Conservation (phyloP, 78 protist genomes). For the Dictyostelium purpureum region DNA sequence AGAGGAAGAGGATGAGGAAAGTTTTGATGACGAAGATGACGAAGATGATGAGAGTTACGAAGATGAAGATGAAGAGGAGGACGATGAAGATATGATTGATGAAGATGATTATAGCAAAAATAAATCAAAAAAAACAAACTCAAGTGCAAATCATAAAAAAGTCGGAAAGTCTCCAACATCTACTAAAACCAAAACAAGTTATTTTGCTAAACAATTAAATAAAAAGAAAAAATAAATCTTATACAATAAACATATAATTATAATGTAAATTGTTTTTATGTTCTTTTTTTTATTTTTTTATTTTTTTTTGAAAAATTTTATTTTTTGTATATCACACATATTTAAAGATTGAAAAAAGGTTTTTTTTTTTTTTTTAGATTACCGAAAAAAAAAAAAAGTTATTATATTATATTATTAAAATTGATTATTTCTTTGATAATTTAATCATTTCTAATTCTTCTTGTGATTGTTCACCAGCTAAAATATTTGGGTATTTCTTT, state of each 20-base stretch:
- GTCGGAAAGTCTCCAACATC: too few relatives aligned
- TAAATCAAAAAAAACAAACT: too few relatives aligned
- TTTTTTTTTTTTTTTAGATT: too few relatives aligned
- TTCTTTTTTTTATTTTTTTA: neutral
- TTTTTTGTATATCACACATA: too few relatives aligned
- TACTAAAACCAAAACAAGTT: too few relatives aligned
- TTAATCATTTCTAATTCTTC: conserved; percentile 67
- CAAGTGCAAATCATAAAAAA: too few relatives aligned
- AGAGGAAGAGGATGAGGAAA: conserved; percentile 14
- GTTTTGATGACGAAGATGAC: neutral
- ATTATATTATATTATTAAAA: too few relatives aligned
- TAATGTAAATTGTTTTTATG: neutral
- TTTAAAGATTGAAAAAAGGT: too few relatives aligned
- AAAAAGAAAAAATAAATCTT: neutral
- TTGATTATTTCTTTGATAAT: conserved; percentile 15
- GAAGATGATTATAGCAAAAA: too few relatives aligned
- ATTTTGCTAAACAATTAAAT: neutral
- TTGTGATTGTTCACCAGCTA: conserved; percentile 79
- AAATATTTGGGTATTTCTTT: conserved; percentile 44
- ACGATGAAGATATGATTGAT: too few relatives aligned
- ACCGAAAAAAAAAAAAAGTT: too few relatives aligned
- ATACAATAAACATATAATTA: neutral
- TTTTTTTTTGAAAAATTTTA: too few relatives aligned
- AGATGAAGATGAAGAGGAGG: neutral
- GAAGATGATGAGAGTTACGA: neutral